Evolutionary conservation across 345 rosid genomes (phyloP), one percentile per base, ranked within the genome.

Genomic region (Eucalyptus curtisii): DNA sequence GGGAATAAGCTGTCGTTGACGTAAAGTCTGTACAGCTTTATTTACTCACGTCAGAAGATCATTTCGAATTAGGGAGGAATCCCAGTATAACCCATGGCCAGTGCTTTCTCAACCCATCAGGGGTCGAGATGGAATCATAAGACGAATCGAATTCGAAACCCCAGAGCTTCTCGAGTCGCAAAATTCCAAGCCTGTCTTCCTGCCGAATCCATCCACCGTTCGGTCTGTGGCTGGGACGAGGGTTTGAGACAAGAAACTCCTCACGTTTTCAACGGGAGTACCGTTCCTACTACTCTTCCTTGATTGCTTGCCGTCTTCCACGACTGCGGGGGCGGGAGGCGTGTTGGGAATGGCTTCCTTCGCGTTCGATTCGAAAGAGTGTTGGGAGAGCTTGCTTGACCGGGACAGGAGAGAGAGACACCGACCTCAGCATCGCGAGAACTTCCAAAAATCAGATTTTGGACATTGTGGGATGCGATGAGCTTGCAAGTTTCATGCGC

Each of bases 1-100:
- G 10, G 57, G 2, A 52, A 19, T 52, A 19, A 9, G 3, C 0
- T 0, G 4, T 3, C 24, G 19, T 52, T 3, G 4, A 3, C 22
- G 22, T 50, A 50, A 3, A 50, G 20, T 50, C 7, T 16, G 53
- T 17, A n/a, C n/a, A n/a, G n/a, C n/a, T n/a, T n/a, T n/a, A n/a
- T n/a, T n/a, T n/a, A n/a, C n/a, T n/a, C n/a, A n/a, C n/a, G n/a
- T n/a, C n/a, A n/a, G n/a, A n/a, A n/a, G n/a, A n/a, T n/a, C n/a
- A n/a, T n/a, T n/a, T n/a, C n/a, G n/a, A n/a, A n/a, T n/a, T n/a
- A n/a, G n/a, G n/a, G n/a, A n/a, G n/a, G n/a, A n/a, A n/a, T n/a
- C n/a, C n/a, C n/a, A n/a, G n/a, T n/a, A 50, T 7, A 7, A n/a
- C 37, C 2, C 16, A n/a, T 15, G 31, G 71, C 3, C 19, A 9